Evolutionary conservation across 306 rosid species (phyloP).

Genomic region (Lablab purpureus): DNA sequence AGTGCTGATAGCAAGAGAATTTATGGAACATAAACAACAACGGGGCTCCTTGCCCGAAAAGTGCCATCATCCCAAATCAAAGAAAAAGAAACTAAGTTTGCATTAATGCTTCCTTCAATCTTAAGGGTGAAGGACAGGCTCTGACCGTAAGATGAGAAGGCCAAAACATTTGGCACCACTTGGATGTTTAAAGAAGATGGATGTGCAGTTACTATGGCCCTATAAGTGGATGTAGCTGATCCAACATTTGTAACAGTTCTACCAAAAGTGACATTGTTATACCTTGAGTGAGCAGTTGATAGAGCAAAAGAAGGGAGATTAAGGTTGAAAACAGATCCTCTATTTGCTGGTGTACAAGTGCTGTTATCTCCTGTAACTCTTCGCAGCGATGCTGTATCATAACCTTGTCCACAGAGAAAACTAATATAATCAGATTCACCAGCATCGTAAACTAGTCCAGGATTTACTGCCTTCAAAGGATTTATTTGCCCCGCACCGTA

Average conservation of each 20-base stretch:
- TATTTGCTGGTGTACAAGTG: background rate
- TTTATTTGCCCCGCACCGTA: slow-evolving; percentile 13
- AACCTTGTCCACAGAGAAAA: background rate
- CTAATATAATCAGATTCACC: background rate
- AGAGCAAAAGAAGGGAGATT: background rate
- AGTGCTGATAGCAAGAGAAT: background rate
- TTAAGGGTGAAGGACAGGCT: background rate
- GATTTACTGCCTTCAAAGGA: background rate
- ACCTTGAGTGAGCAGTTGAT: background rate
- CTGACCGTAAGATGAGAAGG: background rate
- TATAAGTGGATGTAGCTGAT: background rate
- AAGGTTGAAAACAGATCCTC: background rate
- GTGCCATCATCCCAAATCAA: background rate
- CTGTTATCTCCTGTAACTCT: background rate
- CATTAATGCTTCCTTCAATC: background rate
- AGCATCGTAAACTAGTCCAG: slow-evolving; percentile 5
- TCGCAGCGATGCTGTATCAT: background rate
- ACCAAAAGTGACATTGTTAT: background rate
- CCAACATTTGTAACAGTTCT: slow-evolving; percentile 22
- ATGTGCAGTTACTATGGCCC: background rate
- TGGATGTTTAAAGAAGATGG: background rate
- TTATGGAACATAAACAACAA: background rate
- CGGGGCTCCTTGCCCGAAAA: background rate
- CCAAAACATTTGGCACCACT: background rate
- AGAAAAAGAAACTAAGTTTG: background rate